Evolutionary conservation across 1,284 basidiomycete genomes (phyloP), one percentile per base, ranked within the genome.

Genomic region (Prillingera fragicola): DNA sequence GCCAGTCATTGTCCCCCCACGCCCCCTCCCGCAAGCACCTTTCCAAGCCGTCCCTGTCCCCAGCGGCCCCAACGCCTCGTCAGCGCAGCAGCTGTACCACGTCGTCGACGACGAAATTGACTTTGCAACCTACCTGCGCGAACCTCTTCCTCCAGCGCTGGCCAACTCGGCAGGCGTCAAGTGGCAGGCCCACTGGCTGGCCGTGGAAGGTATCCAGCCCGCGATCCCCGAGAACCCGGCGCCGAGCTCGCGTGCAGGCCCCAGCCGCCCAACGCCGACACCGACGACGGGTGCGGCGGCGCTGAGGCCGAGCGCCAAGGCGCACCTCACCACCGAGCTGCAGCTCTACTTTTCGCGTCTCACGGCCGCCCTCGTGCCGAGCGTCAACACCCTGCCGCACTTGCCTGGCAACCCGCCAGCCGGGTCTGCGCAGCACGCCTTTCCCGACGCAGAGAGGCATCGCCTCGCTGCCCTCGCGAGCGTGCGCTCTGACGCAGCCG

Each of bases 81-180:
- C 45, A 4, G 79, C 9, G 78, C 82, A 23, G 71, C 86, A 23
- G 80, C 47, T 98, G 4, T 96, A 91, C 73, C 89, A 90, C 60
- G 80, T 95, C 13, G 88, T 95, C 55, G 94, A 99, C 63, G 90
- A 97, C 59, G 94, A 98, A 71, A 87, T 98, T 47, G 94, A 98
- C 71, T 91, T 99, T 62, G 88, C 92, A 62, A 85, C 83, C 38
- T 82, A 90, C 8, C 72, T 94, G 24, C 80, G 84, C 41, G 55
- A 66, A 39, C 59, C 62, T 8, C 50, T 64, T 10, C 67, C 65
- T 0, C 48, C 64, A 1, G 65, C 61, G 17, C 44, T 67, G 15
- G 57, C 57, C 12, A 63, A 60, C 48, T 60, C 61, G 8, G 63
- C 64, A 0, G 66, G 66, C 8, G 69, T 72, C 19, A 62, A 65